Conservation (phyloP, 2,329 filamentous ascomycete species). For the Talaromyces sp. region DNA sequence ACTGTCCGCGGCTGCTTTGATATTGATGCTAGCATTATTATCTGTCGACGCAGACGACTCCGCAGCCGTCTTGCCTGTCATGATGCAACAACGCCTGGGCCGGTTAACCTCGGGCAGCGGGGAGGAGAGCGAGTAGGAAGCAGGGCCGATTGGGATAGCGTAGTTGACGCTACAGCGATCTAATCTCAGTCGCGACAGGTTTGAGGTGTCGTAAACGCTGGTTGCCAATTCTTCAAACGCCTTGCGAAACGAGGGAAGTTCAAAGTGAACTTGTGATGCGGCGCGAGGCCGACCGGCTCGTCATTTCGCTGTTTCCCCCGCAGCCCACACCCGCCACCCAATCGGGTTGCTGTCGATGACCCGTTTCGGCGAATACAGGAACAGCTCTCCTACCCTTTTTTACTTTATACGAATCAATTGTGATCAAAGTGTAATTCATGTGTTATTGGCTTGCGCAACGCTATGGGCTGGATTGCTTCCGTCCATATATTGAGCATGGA, state of each 20-base stretch:
- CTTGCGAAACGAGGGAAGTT: background rate
- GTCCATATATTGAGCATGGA: background rate
- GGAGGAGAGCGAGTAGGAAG: background rate
- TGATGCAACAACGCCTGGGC: background rate
- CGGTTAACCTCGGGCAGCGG: background rate
- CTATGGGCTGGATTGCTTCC: background rate
- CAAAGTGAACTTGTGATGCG: background rate
- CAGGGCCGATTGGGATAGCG: background rate
- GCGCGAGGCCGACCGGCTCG: background rate
- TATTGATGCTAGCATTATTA: constrained; percentile 11
- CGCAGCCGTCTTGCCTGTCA: background rate
- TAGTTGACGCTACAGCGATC: background rate
- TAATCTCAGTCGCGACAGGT: background rate
- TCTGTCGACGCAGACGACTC: constrained; percentile 15
- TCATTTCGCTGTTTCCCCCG: background rate
- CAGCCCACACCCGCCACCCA: background rate
- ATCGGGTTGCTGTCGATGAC: background rate
- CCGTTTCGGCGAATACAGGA: background rate
- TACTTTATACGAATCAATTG: background rate
- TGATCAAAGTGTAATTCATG: background rate
- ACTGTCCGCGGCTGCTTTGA: constrained; percentile 9
- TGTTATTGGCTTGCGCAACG: background rate
- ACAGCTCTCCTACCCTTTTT: background rate
- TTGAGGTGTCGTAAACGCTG: background rate
- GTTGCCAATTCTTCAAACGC: background rate